These are phyloP conservation scores for Asterochloris erici DNA, from an alignment of 139 green algal genomes.

Conservation along the genomic window DNA sequence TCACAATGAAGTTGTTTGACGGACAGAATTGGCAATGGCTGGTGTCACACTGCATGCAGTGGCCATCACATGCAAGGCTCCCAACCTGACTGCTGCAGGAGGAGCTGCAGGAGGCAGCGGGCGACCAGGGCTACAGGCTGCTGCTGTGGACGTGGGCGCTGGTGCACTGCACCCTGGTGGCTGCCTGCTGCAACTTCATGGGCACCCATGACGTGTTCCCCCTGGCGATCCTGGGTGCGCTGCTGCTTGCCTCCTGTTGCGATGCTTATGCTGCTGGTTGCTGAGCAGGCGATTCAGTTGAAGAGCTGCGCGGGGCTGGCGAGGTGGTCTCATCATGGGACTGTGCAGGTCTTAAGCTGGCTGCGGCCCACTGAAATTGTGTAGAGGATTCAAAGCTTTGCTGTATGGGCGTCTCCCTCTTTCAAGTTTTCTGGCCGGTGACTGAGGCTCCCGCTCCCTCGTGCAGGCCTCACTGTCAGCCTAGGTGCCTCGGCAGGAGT, in stretches of 20 bases:
- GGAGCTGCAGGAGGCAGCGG: conserved; percentile 1
- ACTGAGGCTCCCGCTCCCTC: background rate
- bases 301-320: too few relatives aligned
- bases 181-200: background rate
- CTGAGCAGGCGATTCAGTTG: background rate
- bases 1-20: too few relatives aligned
- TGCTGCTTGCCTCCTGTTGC: background rate
- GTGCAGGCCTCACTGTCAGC: conserved; percentile 24
- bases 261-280: background rate
- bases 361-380: too few relatives aligned
- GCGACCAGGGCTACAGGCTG: conserved; percentile 2
- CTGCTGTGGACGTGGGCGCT: conserved; percentile 6
- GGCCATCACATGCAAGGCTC: too few relatives aligned
- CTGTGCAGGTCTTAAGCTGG: background rate
- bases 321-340: background rate
- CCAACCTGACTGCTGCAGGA: background rate
- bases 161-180: conserved; percentile 7
- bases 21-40: too few relatives aligned
- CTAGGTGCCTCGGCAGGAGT: conserved; percentile 26
- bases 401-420: too few relatives aligned
- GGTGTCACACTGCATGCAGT: too few relatives aligned
- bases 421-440: too few relatives aligned
- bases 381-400: too few relatives aligned
- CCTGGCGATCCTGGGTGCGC: conserved; percentile 25
- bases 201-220: background rate